Conservation (phyloP, 1,139 yeast species). For the Hyphopichia wangnamkhiaoensis region DNA sequence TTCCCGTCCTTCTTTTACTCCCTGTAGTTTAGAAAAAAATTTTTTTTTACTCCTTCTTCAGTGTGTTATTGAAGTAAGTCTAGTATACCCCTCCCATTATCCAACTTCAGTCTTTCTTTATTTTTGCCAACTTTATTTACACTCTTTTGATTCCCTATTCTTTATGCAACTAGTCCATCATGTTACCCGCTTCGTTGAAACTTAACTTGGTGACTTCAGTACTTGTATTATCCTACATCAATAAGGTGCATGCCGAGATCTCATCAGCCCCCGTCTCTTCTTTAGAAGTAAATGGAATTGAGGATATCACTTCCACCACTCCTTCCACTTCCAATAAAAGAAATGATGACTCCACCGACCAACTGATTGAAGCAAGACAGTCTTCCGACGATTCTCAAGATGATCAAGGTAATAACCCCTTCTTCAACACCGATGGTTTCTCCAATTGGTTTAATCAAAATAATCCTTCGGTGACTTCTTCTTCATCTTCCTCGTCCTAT, state of each 20-base stretch:
- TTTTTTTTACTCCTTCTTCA: too few relatives aligned
- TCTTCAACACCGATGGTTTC: conserved; percentile 5
- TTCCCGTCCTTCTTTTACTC: too few relatives aligned
- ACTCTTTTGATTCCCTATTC: not conserved
- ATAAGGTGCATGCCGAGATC: not conserved
- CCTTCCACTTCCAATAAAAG: not conserved
- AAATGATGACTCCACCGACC: not conserved
- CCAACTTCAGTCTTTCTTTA: conserved; percentile 8
- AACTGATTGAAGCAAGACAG: not conserved
- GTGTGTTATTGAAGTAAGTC: too few relatives aligned
- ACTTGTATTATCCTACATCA: not conserved
- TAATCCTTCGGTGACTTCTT: too few relatives aligned
- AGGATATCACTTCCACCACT: not conserved
- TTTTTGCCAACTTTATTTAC: not conserved
- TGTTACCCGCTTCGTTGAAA: not conserved
- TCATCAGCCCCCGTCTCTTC: too few relatives aligned
- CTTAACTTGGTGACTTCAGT: conserved; percentile 1
- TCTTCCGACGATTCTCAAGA: not conserved
- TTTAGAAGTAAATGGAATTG: not conserved
- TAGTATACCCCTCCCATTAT: not conserved
- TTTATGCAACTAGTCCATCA: not conserved
- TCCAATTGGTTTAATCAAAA: conserved; percentile 6
- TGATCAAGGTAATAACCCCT: not conserved
- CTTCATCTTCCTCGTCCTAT: too few relatives aligned
- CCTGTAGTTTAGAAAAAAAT: too few relatives aligned